Base-by-base conservation (phyloP, 2,329 filamentous ascomycete genomes). In the Emergomyces africanus region DNA sequence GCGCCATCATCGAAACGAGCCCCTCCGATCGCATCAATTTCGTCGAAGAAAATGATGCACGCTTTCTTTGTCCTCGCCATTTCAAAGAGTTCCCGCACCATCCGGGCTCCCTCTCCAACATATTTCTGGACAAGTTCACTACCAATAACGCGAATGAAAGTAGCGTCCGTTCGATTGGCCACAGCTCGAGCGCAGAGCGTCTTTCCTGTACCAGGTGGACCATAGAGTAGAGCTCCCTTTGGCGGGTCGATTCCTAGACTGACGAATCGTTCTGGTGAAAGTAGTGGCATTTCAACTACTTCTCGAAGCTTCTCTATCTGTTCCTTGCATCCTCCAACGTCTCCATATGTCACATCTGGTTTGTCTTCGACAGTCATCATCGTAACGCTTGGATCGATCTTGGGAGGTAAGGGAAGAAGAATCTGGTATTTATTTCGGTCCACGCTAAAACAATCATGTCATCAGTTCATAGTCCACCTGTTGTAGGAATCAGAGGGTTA, bases 361-460 rank as follows among this genome's bases (percentile, higher is more conserved):
- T 99, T 99, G 78, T 99, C 94, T 79, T 99, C 94, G 64, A 99
- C 94, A 56, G 94, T 97, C 94, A 99, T 99, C 94, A 99, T 99
- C 44, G 94, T 99, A 66, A 99, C 94, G 67, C 89, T 96, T 58
- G 94, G 92, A 71, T 99, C 94, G 78, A 99, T 99, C 82, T 97
- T 99, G 41, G 94, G 94, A 49, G 94, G 94, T 58, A 99, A 79
- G 41, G 94, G 94, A 54, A 99, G 82, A 74, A 99, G 85, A 69
- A 99, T 99, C 77, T 99, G 94, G 77, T 99, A 99, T 81, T 99
- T 99, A 80, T 95, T 97, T 60, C 94, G 83, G 75, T 99, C 94
- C 72, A 99, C 94, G 71, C 84, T 83, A 61, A 30, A 61, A 30
- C 30, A 30, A 25, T 12, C 15, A n/a, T 18, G 18, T 61, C 42